A percentile compares a stretch with the other conserved stretches of the same genome.
Conservation (phyloP, 495 filamentous ascomycete species). For the Delitschia confertaspora region DNA sequence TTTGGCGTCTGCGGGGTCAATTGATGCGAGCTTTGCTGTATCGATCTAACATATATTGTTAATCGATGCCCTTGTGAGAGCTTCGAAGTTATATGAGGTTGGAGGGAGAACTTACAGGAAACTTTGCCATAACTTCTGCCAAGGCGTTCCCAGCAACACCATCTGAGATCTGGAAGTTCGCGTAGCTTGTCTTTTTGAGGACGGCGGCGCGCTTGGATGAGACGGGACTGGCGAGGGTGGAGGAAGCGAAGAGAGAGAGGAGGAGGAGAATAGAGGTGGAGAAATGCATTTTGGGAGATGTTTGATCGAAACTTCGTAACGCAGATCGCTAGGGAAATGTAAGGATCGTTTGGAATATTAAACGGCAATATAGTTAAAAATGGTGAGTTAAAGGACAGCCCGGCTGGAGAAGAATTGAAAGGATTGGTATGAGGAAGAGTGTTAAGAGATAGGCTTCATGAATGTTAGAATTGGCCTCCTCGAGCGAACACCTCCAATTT, state of each 20-base stretch:
- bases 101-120: constrained; percentile 32
- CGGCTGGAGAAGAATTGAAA: constrained; percentile 9
- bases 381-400: constrained; percentile 9
- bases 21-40: constrained; percentile 31
- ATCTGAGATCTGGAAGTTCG: constrained; percentile 35
- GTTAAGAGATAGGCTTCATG: too few species aligned
- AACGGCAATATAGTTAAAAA: constrained; percentile 1
- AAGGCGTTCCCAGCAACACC: constrained; percentile 40
- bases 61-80: too few species aligned
- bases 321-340: neutral
- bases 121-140: constrained; percentile 38
- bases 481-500: too few species aligned
- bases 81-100: too few species aligned
- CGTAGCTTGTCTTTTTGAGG: constrained; percentile 11
- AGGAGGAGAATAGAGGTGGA: constrained; percentile 9
- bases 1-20: constrained; percentile 33
- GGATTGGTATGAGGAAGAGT: too few species aligned
- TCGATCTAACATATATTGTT: constrained; percentile 32
- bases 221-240: neutral
- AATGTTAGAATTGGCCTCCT: too few species aligned
- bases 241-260: constrained; percentile 2
- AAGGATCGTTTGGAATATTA: neutral
- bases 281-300: constrained; percentile 14
- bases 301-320: constrained; percentile 1
- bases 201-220: constrained; percentile 6